These are phyloP conservation scores for Lichina pygmaea DNA, from an alignment of 495 filamentous ascomycete species.

Conservation along the genomic window DNA sequence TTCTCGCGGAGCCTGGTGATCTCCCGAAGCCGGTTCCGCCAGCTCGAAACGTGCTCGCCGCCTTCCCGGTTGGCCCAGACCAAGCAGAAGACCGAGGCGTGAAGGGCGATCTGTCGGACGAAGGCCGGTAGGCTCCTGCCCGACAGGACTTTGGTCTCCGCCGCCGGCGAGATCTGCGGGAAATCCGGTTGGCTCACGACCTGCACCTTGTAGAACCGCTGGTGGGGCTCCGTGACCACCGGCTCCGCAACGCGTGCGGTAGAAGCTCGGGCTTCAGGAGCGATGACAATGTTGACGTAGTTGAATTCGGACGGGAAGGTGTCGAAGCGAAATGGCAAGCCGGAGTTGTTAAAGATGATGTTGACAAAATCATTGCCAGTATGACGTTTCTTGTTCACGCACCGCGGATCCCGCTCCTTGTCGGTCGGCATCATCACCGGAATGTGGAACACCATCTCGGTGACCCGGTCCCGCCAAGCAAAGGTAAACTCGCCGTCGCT, in stretches of 20 bases:
- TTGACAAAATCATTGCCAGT: conserved; percentile 97
- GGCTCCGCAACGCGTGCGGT: conserved; percentile 19
- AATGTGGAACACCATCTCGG: conserved; percentile 86
- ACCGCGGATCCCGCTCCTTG: conserved; percentile 42
- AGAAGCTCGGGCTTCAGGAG: conserved; percentile 39
- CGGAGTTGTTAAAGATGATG: conserved; percentile 91
- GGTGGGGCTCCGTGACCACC: conserved; percentile 7
- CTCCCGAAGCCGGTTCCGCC: conserved; percentile 63
- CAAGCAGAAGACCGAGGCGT: conserved; percentile 73
- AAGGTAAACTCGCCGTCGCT: conserved; percentile 65
- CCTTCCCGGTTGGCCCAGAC: conserved; percentile 61
- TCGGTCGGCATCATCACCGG: conserved; percentile 92
- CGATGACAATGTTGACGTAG: conserved; percentile 86
- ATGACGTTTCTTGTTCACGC: conserved; percentile 71
- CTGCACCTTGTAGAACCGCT: conserved; percentile 55
- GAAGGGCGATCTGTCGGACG: conserved; percentile 72
- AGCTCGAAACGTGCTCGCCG: conserved; percentile 68
- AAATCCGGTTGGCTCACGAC: conserved; percentile 64
- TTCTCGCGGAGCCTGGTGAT: conserved; percentile 60
- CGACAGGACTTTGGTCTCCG: conserved; percentile 64
- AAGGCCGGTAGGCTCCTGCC: conserved; percentile 57
- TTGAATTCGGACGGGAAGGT: conserved; percentile 88
- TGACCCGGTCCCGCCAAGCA: conserved; percentile 83
- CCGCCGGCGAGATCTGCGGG: conserved; percentile 69
- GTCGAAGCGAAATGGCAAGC: conserved; percentile 61